A percentile compares a stretch with the other conserved stretches of the same genome.
Conservation (phyloP, 495 filamentous ascomycete species). For the Penicillium riverlandense region DNA sequence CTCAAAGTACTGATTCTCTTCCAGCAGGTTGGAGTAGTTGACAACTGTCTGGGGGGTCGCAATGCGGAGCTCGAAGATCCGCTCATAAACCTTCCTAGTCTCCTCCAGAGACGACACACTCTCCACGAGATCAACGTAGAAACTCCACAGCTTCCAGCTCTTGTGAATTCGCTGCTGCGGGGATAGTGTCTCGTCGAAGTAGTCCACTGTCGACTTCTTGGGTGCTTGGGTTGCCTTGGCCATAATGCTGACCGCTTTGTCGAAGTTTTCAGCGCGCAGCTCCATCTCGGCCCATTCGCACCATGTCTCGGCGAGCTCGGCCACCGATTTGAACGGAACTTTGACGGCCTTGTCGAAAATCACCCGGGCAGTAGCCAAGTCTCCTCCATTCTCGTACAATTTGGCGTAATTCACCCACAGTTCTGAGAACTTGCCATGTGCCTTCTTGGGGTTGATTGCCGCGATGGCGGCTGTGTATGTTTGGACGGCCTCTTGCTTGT, state of each 20-base stretch:
- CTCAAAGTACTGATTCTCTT: constrained; percentile 94
- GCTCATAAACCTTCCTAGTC: constrained; percentile 88
- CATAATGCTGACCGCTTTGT: constrained; percentile 91
- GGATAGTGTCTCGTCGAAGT: constrained; percentile 90
- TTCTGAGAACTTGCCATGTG: constrained; percentile 87
- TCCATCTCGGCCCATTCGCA: constrained; percentile 99
- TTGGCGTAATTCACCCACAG: constrained; percentile 98
- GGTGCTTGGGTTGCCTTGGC: constrained; percentile 93
- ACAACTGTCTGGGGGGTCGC: constrained; percentile 97
- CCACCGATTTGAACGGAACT: constrained; percentile 91
- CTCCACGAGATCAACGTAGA: constrained; percentile 98
- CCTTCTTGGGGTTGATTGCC: constrained; percentile 90
- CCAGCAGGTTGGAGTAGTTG: constrained; percentile 94
- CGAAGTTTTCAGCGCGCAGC: constrained; percentile 89
- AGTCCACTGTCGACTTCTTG: constrained; percentile 91
- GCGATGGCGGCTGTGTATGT: constrained; percentile 94
- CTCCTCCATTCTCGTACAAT: constrained; percentile 87
- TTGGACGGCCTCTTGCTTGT: constrained; percentile 83
- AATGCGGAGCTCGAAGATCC: constrained; percentile 97
- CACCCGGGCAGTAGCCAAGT: constrained; percentile 75
- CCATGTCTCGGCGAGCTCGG: constrained; percentile 96
- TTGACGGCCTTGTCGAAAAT: constrained; percentile 98
- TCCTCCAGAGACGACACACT: constrained; percentile 87
- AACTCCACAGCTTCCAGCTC: constrained; percentile 99
- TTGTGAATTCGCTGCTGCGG: constrained; percentile 97